Conservation (phyloP, 164 flowering plant genomes). For the Chimonanthus salicifolius region DNA sequence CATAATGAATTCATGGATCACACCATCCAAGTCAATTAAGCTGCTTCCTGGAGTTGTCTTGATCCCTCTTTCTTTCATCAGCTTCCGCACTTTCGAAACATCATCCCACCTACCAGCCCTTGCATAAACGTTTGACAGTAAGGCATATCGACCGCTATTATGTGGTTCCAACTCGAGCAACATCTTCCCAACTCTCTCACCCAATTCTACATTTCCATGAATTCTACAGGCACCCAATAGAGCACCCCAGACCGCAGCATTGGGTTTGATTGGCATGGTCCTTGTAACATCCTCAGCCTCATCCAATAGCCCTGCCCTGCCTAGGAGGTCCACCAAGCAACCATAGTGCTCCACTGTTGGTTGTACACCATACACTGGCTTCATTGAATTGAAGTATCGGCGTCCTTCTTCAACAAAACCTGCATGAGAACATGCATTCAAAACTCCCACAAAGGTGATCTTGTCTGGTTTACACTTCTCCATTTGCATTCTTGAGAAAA, state of each 20-base stretch:
- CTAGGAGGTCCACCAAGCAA: constrained; percentile 40
- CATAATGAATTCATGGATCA: constrained; percentile 26
- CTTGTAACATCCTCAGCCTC: constrained; percentile 30
- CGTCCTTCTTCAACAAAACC: constrained; percentile 36
- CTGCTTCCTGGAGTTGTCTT: constrained; percentile 37
- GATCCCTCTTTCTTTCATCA: constrained; percentile 36
- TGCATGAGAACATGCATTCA: constrained; percentile 41
- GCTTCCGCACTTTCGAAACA: constrained; percentile 23
- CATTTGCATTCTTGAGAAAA: constrained; percentile 26
- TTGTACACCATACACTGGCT: constrained; percentile 16
- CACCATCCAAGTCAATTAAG: constrained; percentile 29
- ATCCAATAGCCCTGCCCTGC: constrained; percentile 33
- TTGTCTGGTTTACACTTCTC: constrained; percentile 24
- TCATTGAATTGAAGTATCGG: constrained; percentile 25
- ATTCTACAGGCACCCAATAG: constrained; percentile 37
- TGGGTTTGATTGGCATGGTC: constrained; percentile 33
- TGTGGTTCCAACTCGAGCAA: constrained; percentile 36
- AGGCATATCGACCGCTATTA: constrained; percentile 32
- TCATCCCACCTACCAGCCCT: constrained; percentile 42
- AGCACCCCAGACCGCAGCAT: constrained; percentile 41
- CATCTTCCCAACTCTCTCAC: constrained; percentile 29
- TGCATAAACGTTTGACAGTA: constrained; percentile 35
- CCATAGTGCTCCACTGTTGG: constrained; percentile 39
- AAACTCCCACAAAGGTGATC: constrained; percentile 31
- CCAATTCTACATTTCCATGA: constrained; percentile 32